Conservation (phyloP, 2,329 filamentous ascomycete species). For the Pseudogymnoascus sp. region DNA sequence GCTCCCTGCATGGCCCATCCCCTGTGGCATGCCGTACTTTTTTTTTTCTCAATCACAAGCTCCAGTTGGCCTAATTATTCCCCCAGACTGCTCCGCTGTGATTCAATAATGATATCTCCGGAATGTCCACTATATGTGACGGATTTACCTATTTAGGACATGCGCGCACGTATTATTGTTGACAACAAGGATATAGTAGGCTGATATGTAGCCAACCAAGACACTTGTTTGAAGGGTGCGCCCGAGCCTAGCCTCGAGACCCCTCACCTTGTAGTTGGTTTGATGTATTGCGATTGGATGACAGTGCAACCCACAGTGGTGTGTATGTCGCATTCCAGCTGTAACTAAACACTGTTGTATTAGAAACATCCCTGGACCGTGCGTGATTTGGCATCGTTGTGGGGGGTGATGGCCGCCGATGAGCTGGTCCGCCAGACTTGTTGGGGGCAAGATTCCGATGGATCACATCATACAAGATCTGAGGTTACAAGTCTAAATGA, state of each 20-base stretch:
- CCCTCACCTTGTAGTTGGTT: background rate
- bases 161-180: background rate
- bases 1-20: background rate
- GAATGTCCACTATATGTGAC: background rate
- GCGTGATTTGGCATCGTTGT: slow-evolving; percentile 1
- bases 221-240: background rate
- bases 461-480: slow-evolving; percentile 6
- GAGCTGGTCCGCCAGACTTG: background rate
- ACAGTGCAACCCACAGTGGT: background rate
- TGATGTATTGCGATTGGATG: background rate
- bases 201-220: background rate
- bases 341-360: background rate
- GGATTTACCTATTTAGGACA: background rate
- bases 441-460: slow-evolving; percentile 1
- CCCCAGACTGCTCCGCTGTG: background rate
- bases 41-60: slow-evolving; percentile 1
- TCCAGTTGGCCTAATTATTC: background rate
- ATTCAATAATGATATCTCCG: slow-evolving; percentile 1
- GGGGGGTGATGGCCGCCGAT: background rate
- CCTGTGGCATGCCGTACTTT: background rate
- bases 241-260: background rate
- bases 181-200: background rate
- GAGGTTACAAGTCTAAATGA: slow-evolving; percentile 2
- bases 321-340: background rate
- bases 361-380: background rate